Evolutionary conservation across 495 filamentous ascomycete species (phyloP).

Genomic region (Neurospora sp.): DNA sequence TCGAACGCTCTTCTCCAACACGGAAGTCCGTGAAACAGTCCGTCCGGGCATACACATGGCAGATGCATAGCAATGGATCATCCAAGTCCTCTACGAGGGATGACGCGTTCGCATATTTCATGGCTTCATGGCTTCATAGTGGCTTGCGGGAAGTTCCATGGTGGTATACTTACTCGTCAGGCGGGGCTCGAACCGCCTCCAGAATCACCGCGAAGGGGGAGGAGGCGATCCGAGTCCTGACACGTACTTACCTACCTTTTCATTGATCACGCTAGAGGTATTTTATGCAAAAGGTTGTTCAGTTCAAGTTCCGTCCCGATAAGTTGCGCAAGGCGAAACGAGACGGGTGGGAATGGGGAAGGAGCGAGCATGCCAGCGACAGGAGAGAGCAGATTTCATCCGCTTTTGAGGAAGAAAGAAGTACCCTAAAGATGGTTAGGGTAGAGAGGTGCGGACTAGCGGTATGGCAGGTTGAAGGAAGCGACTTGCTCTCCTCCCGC

Average conservation of each 20-base stretch:
- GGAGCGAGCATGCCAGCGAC: neutral
- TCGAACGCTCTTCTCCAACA: neutral
- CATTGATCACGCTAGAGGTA: too few relatives aligned
- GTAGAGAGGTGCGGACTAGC: too few relatives aligned
- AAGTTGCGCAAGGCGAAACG: neutral
- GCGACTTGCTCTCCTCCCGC: neutral
- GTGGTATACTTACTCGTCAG: neutral
- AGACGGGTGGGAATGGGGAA: too few relatives aligned
- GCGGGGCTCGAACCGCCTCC: too few relatives aligned
- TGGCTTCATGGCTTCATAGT: neutral
- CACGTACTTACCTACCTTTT: too few relatives aligned
- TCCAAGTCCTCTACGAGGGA: neutral
- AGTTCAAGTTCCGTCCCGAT: too few relatives aligned
- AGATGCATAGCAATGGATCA: neutral
- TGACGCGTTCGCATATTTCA: neutral
- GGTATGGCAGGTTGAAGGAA: neutral
- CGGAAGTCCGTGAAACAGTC: neutral
- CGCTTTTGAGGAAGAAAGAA: neutral
- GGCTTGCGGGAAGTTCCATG: neutral
- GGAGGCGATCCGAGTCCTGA: too few relatives aligned
- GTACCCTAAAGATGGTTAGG: neutral
- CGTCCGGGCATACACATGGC: neutral
- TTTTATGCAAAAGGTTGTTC: too few relatives aligned
- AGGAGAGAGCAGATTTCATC: neutral
- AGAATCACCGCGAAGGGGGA: too few relatives aligned